Base-by-base conservation (phyloP, 345 rosid genomes). In the Crucihimalaya himalaica region DNA sequence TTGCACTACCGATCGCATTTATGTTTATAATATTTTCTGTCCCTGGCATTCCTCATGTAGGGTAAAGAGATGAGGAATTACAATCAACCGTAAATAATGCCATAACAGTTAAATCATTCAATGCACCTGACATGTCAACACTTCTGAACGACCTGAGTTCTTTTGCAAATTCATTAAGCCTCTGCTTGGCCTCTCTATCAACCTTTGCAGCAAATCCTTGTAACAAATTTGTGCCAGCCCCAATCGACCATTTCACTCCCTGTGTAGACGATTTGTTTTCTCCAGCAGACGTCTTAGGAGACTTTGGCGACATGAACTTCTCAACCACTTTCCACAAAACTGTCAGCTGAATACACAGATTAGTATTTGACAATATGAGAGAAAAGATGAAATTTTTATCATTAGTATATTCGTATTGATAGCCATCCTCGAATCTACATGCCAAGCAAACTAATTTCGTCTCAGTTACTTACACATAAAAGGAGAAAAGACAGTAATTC, bases 41-140 rank as follows among this genome's bases (percentile, higher is more conserved):
- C 55, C 32, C 19, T 2, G 13, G 34, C 28, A 60, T 23, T 0
- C 48, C 42, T 7, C 23, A 25, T 25, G 19, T 10, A 21, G 8
- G 35, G n/a, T 0, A 46, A 64, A 45, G 47, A 20, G 28, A 12
- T 31, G 70, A 65, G 48, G 11, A 51, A n/a, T 16, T 8, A 4
- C 0, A 4, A 31, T 15, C 37, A 53, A 35, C n/a, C 16, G 48
- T 23, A 48, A 46, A 45, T 52, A 16, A 23, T 8, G 48, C 37
- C 55, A 27, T n/a, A 43, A 45, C 2, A 34, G 32, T 46, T 54
- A 62, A 31, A 64, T 58, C 51, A 52, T 57, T 25, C 6, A 74
- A 47, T 66, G 66, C 84, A 91, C 98, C 98, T 84, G 98, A 86
- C 95, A 94, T 87, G 89, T 94, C 98, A 79, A 91, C 94, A 64